Conservation (phyloP, 2,329 filamentous ascomycete species). For the Alternaria tenuissima region DNA sequence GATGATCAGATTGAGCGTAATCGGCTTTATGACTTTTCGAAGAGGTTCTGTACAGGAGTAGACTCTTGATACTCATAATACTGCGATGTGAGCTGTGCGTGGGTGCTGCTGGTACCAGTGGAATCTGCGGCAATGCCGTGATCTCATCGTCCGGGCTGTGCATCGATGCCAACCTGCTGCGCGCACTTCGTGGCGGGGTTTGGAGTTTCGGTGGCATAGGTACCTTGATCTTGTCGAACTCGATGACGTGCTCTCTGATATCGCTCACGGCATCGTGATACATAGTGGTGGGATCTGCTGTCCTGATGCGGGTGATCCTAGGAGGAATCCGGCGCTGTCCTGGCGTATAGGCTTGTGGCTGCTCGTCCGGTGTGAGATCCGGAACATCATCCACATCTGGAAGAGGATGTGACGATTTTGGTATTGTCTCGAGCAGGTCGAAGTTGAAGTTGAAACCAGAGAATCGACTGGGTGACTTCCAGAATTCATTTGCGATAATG, state of each 20-base stretch:
- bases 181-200: slow-evolving; percentile 27
- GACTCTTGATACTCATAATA: slow-evolving; percentile 32
- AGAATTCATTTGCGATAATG: slow-evolving; percentile 36
- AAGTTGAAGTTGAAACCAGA: slow-evolving; percentile 42
- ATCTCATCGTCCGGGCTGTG: slow-evolving; percentile 22
- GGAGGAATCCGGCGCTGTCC: slow-evolving; percentile 2
- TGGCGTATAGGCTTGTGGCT: slow-evolving; percentile 1
- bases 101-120: not conserved
- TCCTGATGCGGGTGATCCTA: slow-evolving; percentile 13
- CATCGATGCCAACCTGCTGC: slow-evolving; percentile 18
- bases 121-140: slow-evolving; percentile 26
- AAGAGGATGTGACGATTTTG: slow-evolving; percentile 17
- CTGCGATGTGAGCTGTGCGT: slow-evolving; percentile 17
- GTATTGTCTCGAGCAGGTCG: slow-evolving; percentile 19
- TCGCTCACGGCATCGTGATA: slow-evolving; percentile 23
- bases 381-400: slow-evolving; percentile 34
- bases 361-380: slow-evolving; percentile 24
- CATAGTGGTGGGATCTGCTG: slow-evolving; percentile 12
- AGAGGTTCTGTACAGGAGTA: slow-evolving; percentile 28
- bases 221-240: slow-evolving; percentile 31
- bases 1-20: not conserved
- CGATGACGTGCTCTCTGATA: slow-evolving; percentile 38
- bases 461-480: slow-evolving; percentile 34
- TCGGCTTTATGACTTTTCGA: slow-evolving; percentile 5
- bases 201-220: slow-evolving; percentile 33